Evolutionary conservation across 108 stramenopile species (phyloP).

Genomic region (Nitzschia sp.): DNA sequence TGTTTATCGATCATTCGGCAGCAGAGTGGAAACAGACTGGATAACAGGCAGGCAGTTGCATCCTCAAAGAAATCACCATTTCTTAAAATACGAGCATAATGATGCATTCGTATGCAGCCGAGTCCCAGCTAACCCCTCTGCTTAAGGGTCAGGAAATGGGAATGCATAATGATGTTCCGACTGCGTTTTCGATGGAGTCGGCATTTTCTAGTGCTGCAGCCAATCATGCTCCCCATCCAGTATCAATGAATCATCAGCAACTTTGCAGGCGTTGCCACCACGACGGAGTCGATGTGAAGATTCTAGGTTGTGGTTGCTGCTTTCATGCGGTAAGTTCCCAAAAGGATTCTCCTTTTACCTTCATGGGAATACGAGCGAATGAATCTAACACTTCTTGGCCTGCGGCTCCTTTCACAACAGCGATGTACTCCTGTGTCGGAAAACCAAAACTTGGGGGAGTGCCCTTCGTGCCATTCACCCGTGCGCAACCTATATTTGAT

Average conservation of each 20-base stretch:
- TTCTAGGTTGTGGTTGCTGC: conserved; percentile 35
- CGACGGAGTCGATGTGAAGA: conserved; percentile 33
- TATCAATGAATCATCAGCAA: neutral
- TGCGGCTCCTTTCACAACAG: conserved; percentile 24
- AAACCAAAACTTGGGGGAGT: conserved; percentile 13
- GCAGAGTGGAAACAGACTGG: no score
- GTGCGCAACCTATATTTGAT: conserved; percentile 29
- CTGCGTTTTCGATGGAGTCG: neutral
- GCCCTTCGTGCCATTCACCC: conserved; percentile 35
- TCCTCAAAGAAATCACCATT: no score
- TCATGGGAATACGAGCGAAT: neutral
- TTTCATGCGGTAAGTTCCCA: conserved; percentile 38
- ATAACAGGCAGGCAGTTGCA: no score
- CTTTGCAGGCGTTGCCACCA: conserved; percentile 28
- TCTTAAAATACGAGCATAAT: no score
- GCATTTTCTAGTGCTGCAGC: neutral
- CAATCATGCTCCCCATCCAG: neutral
- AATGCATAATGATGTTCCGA: neutral
- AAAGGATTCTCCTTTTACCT: neutral
- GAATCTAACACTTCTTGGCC: neutral
- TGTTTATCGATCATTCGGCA: no score
- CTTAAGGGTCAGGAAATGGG: neutral
- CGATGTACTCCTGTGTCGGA: conserved; percentile 37
- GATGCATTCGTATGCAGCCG: neutral
- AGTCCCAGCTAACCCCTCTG: neutral